A percentile compares a stretch with the other conserved stretches of the same genome.
Evolutionary conservation across 163 green algal genomes (phyloP).

Genomic region (Trebouxia gelatinosa): DNA sequence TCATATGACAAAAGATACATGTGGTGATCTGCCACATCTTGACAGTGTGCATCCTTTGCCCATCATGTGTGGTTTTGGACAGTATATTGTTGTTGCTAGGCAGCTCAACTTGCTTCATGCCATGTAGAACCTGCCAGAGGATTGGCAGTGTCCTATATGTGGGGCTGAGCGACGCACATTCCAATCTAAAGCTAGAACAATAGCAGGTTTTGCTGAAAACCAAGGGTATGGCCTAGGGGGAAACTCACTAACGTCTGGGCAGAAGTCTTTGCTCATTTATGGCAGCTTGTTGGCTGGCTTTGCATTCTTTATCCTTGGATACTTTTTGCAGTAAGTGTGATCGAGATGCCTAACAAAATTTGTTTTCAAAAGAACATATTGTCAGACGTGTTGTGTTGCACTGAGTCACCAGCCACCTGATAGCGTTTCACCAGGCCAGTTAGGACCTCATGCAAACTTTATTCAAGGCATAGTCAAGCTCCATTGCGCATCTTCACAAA

Average conservation of each 20-base stretch:
- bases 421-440: too few relatives aligned
- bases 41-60: too few relatives aligned
- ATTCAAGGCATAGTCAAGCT: too few relatives aligned
- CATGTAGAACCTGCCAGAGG: constrained; percentile 78
- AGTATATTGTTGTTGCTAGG: not conserved
- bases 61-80: constrained; percentile 12
- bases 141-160: constrained; percentile 94
- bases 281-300: constrained; percentile 85
- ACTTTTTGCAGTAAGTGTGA: constrained; percentile 57
- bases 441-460: too few relatives aligned
- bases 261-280: constrained; percentile 95
- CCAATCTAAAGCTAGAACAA: constrained; percentile 56
- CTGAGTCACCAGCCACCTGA: too few relatives aligned
- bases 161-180: constrained; percentile 81
- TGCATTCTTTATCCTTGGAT: constrained; percentile 83
- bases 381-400: too few relatives aligned
- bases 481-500: too few relatives aligned
- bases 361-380: too few relatives aligned
- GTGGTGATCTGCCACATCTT: too few relatives aligned
- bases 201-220: constrained; percentile 97
- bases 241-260: constrained; percentile 89
- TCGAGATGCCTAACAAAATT: too few relatives aligned
- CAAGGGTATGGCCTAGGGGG: constrained; percentile 93
- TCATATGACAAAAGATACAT: too few relatives aligned
- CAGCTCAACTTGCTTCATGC: too few relatives aligned